Percentiles rank a stretch among this genome's conserved stretches.
These are phyloP conservation scores for Parascedosporium putredinis DNA, from an alignment of 2,329 filamentous ascomycete species.

Conservation along the genomic window DNA sequence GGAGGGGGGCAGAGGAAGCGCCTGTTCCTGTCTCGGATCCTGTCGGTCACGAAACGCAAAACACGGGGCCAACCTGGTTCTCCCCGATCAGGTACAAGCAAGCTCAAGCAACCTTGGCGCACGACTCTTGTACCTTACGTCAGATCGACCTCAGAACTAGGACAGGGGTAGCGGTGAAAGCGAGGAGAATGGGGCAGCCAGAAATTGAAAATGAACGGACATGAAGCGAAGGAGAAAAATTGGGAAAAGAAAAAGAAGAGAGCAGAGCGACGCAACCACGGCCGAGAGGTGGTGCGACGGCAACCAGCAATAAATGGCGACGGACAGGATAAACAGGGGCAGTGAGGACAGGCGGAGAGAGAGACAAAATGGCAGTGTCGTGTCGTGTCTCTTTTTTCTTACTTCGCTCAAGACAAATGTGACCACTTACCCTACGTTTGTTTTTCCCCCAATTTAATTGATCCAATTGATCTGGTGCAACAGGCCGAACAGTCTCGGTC, in stretches of 20 bases:
- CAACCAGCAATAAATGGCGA: not conserved
- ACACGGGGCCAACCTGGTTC: constrained; percentile 4
- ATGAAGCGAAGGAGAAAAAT: not conserved
- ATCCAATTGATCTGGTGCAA: not conserved
- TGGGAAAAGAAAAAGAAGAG: not conserved
- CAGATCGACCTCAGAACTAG: not conserved
- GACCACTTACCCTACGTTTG: not conserved
- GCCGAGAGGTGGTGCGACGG: no score
- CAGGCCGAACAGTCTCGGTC: not conserved
- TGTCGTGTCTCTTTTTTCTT: not conserved
- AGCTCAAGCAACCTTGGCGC: not conserved
- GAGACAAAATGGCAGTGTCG: not conserved
- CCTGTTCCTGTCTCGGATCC: constrained; percentile 7
- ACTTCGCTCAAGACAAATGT: not conserved
- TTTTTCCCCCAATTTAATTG: not conserved
- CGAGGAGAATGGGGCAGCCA: not conserved
- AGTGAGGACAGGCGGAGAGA: not conserved
- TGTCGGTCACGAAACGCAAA: constrained; percentile 5
- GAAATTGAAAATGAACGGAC: not conserved
- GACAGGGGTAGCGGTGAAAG: not conserved
- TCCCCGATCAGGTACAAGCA: not conserved
- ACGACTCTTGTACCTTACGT: not conserved
- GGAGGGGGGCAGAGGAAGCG: no score
- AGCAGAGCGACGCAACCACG: no score
- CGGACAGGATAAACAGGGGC: not conserved